These are phyloP conservation scores for Ophiocordyceps polyrhachis-furcata DNA, from an alignment of 2,329 filamentous ascomycete genomes.

Conservation along the genomic window DNA sequence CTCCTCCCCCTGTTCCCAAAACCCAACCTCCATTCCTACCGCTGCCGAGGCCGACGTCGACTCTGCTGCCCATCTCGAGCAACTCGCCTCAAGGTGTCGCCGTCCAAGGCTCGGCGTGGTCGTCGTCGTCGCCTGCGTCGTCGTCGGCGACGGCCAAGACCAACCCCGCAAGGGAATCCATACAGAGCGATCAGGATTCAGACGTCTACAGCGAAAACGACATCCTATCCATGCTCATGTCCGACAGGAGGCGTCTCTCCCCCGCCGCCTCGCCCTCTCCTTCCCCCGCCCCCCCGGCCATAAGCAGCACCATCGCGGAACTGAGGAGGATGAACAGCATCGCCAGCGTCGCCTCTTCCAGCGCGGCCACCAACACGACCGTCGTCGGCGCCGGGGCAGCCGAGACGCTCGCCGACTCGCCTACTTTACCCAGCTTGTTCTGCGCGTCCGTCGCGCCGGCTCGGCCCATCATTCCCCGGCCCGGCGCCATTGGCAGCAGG, in stretches of 20 bases:
- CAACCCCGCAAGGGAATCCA: neutral
- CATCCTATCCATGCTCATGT: slow-evolving; percentile 13
- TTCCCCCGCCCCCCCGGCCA: slow-evolving; percentile 5
- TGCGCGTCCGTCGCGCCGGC: slow-evolving; percentile 15
- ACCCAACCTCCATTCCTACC: too few relatives aligned
- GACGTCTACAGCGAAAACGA: slow-evolving; percentile 14
- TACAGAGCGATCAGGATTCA: neutral
- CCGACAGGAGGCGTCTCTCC: slow-evolving; percentile 5
- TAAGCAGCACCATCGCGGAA: slow-evolving; percentile 28
- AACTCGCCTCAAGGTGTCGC: slow-evolving; percentile 7
- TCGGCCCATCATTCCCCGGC: slow-evolving; percentile 6
- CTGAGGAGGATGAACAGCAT: slow-evolving; percentile 39
- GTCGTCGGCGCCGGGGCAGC: slow-evolving; percentile 2
- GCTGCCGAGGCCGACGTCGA: neutral
- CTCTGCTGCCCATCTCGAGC: slow-evolving; percentile 3
- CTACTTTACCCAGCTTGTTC: slow-evolving; percentile 19
- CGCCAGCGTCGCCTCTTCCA: slow-evolving; percentile 21
- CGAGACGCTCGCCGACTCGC: slow-evolving; percentile 14
- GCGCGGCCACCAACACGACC: slow-evolving; percentile 6
- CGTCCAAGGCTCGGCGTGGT: slow-evolving; percentile 4
- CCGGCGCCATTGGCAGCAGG: slow-evolving; percentile 17
- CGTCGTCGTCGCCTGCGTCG: slow-evolving; percentile 3
- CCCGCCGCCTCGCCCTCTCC: slow-evolving; percentile 1
- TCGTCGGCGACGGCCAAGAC: slow-evolving; percentile 11
- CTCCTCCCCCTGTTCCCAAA: too few relatives aligned